These are phyloP conservation scores for Udeniomyces megalosporus DNA, from an alignment of 768 basidiomycete genomes.

Conservation along the genomic window DNA sequence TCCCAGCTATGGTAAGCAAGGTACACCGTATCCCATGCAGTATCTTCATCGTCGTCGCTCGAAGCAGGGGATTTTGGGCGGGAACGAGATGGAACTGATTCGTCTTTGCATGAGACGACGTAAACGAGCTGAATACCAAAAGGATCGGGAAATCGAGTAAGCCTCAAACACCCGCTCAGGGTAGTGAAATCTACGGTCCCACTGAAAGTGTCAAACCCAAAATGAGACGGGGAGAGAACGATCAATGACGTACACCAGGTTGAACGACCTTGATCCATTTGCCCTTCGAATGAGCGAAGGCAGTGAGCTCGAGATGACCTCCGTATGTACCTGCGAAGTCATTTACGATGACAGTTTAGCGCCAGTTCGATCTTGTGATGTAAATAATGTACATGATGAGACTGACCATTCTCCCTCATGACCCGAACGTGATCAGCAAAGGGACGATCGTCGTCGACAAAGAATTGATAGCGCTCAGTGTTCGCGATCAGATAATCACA, in stretches of 20 bases:
- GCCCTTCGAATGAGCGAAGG: conserved; percentile 64
- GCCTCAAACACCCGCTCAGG: too few species aligned
- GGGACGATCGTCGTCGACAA: conserved; percentile 72
- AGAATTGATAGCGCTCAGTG: conserved; percentile 59
- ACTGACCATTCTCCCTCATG: conserved; percentile 62
- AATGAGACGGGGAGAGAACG: too few species aligned
- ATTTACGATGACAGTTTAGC: background rate
- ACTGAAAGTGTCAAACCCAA: too few species aligned
- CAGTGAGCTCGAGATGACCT: conserved; percentile 82
- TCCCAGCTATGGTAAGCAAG: conserved; percentile 42
- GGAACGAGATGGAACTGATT: background rate
- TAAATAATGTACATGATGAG: background rate
- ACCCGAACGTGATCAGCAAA: conserved; percentile 53
- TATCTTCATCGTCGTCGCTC: background rate
- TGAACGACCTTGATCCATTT: conserved; percentile 82
- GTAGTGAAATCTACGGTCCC: too few species aligned
- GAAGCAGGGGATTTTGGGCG: background rate
- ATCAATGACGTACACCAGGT: conserved; percentile 43
- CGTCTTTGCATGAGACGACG: conserved; percentile 11
- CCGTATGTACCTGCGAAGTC: conserved; percentile 76
- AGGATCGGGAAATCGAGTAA: too few species aligned
- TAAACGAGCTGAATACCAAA: conserved; percentile 6
- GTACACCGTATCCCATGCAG: conserved; percentile 2
- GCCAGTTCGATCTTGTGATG: background rate
- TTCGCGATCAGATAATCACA: conserved; percentile 66